Base-by-base conservation (phyloP, 75 land plant species). In the Cryptomeria japonica region DNA sequence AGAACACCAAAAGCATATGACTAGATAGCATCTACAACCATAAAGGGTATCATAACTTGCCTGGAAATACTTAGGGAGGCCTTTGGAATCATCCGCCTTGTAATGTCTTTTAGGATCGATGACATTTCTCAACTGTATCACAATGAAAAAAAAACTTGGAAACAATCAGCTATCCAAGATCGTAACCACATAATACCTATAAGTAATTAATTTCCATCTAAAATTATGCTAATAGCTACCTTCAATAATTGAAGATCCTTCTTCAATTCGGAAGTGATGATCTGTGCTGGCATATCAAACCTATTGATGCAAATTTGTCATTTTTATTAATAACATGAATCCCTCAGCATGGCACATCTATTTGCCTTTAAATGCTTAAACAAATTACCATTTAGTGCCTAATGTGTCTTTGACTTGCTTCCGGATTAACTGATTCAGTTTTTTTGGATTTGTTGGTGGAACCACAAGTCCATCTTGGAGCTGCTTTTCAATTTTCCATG, bases 81-180 rank as follows among this genome's bases (percentile, higher is more conserved):
- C 85, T 88, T 96, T 98, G 3, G 96, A 94, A 75, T 94, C 96
- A 80, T 94, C 92, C 83, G 93, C 91, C 92, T 95, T 95, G 91
- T 97, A 98, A 89, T 95, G 97, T 84, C 94, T 95, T 87, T 98
- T 98, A n/a, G 99, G 99, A 88, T 98, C 99, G 44, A 98, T 86
- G 56, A 91, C 97, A 88, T 87, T 85, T 86, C 99, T 96, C 89
- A 97, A 87, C 99, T 97, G 91, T 55, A 73, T 18, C 83, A 44
- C 31, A 38, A 80, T 5, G 5, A 5, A 2, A 0, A 79, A 38
- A 18, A 22, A 18, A 79, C n/a, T 37, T 5, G 25, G 9, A 79
- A 41, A 79, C 19, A 22, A 79, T 79, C 82, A 39, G 79, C 28
- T 5, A 1, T 79, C 70, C 70, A 22, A 64, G 28, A 64, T 64